Evolutionary conservation across 1,139 yeast genomes (phyloP), one percentile per base, ranked within the genome.

Genomic region (Eremothecium gossypii): DNA sequence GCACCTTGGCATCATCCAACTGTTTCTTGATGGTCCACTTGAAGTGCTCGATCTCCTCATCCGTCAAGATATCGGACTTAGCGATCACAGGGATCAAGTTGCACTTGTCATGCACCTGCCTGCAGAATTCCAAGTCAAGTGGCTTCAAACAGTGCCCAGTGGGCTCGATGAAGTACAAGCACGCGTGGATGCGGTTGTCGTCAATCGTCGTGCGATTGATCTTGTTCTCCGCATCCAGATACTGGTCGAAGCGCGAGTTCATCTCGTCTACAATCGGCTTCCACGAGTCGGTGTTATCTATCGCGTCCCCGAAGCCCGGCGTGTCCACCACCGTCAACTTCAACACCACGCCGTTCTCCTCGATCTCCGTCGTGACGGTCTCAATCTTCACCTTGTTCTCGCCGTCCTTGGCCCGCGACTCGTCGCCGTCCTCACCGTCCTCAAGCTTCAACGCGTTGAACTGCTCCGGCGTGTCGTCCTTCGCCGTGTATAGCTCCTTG

Each of bases 1-100:
- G 76, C 63, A 93, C 86, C 30, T 79, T 76, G 61, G 87, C 93
- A 59, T 73, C 72, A 46, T 70, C 68, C 51, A 93, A 76, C 64
- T 91, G 98, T 48, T 77, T 80, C 54, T 78, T 68, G 54, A 91
- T 80, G 62, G 80, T 73, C 45, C 71, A 68, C 66, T 93, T 93
- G 68, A 89, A 91, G 49, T 69, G 73, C 27, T 58, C 59, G 50
- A 87, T 75, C 68, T 93, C 99, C 51, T 82, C 91, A 57, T 83
- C 94, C 14, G 95, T 83, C 60, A 91, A 70, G 39, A 95, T 86
- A 65, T 93, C 99, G 11, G 96, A 78, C 67, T 91, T 91, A 50
- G 98, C 93, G 65, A 93, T 85, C 39, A 91, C 77, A 38, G 99
- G 99, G 51, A 91, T 85, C 63, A 91, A 73, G 63, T 91, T 91